phyloP scores from a whole-genome alignment of 805 yeast species.

The Saturnispora diversa region DNA sequence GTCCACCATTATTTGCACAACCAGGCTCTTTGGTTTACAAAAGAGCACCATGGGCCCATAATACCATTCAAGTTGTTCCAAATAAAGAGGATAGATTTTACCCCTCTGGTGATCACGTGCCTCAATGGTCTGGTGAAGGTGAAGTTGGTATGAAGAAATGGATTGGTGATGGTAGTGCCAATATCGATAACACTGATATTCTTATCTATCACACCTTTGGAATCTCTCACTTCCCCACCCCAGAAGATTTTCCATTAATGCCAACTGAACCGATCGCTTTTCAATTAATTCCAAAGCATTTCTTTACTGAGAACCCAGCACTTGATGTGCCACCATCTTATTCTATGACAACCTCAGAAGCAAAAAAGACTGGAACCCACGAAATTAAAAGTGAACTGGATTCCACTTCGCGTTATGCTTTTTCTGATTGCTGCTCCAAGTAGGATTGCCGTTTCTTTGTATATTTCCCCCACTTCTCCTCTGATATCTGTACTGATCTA shows the following conservation, averaged over 20 bases:
- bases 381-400: constrained; percentile 40
- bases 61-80: constrained; percentile 61
- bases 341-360: constrained; percentile 40
- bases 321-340: constrained; percentile 66
- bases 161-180: constrained; percentile 54
- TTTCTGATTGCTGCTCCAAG: constrained; percentile 16
- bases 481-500: too few relatives aligned
- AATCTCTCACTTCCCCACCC: constrained; percentile 79
- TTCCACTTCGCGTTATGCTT: constrained; percentile 45
- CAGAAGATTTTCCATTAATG: constrained; percentile 87
- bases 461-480: too few relatives aligned
- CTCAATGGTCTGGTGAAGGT: constrained; percentile 69
- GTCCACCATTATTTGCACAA: constrained; percentile 66
- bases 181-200: constrained; percentile 60
- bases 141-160: constrained; percentile 57
- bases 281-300: constrained; percentile 69
- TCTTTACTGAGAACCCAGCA: constrained; percentile 71
- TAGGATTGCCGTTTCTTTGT: too few relatives aligned
- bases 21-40: constrained; percentile 67
- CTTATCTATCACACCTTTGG: constrained; percentile 78
- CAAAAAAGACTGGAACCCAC: constrained; percentile 29
- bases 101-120: constrained; percentile 75
- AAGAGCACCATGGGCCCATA: constrained; percentile 76
- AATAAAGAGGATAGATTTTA: constrained; percentile 65
- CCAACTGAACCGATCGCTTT: constrained; percentile 76